Conservation (phyloP, 1,284 basidiomycete genomes). For the Ustilago trichophora region DNA sequence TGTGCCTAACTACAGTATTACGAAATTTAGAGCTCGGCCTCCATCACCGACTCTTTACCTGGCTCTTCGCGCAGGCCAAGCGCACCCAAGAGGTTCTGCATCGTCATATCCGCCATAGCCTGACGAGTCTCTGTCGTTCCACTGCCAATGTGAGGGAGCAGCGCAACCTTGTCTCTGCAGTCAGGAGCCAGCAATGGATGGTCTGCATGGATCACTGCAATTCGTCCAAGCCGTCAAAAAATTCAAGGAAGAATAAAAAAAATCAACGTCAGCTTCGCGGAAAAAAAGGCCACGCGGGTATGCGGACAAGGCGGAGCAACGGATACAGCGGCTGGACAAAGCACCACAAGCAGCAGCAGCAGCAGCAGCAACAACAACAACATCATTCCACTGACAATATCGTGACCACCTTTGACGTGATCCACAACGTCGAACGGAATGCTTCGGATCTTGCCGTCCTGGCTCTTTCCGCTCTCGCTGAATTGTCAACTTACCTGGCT, state of each 20-base stretch:
- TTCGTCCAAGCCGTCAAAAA: neutral
- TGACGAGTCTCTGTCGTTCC: slow-evolving; percentile 84
- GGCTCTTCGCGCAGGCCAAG: slow-evolving; percentile 35
- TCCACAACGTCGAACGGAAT: neutral
- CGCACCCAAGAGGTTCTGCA: slow-evolving; percentile 52
- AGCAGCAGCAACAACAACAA: too few species aligned
- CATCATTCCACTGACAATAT: too few species aligned
- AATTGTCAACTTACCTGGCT: slow-evolving; percentile 71
- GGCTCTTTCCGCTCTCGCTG: slow-evolving; percentile 24
- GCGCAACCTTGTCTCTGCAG: slow-evolving; percentile 72
- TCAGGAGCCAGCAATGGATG: slow-evolving; percentile 76
- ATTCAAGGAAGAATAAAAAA: neutral
- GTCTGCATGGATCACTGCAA: slow-evolving; percentile 72
- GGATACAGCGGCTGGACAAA: neutral
- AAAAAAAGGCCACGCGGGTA: neutral
- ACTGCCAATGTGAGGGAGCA: slow-evolving; percentile 89
- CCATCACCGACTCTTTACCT: slow-evolving; percentile 36
- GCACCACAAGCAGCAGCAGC: too few species aligned
- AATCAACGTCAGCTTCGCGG: neutral
- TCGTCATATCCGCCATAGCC: slow-evolving; percentile 75
- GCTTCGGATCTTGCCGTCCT: neutral
- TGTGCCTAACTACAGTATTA: too few species aligned
- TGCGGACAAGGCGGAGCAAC: slow-evolving; percentile 11
- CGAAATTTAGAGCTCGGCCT: slow-evolving; percentile 43
- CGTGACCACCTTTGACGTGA: neutral